Percentiles rank a stretch among this genome's conserved stretches.
Conservation (phyloP, 2,329 filamentous ascomycete genomes). For the Colletotrichum eremochloae region DNA sequence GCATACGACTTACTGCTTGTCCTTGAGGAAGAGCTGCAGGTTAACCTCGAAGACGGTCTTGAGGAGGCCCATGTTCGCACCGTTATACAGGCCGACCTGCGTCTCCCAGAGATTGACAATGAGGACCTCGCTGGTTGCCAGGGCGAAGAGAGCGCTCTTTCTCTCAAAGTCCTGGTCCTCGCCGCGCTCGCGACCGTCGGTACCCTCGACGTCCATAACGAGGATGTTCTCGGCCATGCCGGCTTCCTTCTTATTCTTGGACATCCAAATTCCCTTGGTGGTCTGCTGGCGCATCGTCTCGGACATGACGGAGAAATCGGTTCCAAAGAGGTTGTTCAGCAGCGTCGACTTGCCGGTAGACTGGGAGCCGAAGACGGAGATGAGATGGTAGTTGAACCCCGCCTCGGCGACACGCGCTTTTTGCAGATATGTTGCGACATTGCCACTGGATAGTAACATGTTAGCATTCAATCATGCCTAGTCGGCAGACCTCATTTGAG, state of each 20-base stretch:
- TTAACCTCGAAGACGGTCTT: constrained; percentile 99
- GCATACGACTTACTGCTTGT: constrained; percentile 78
- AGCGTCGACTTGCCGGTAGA: constrained; percentile 98
- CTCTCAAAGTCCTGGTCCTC: constrained; percentile 99
- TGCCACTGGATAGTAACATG: constrained; percentile 65
- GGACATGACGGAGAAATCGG: constrained; percentile 97
- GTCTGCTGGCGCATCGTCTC: constrained; percentile 95
- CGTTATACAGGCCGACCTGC: constrained; percentile 97
- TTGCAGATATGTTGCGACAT: constrained; percentile 85
- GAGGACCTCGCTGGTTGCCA: constrained; percentile 96
- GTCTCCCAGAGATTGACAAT: constrained; percentile 99
- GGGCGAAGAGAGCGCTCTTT: constrained; percentile 96
- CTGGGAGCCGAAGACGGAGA: constrained; percentile 98
- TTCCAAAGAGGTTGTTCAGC: constrained; percentile 95
- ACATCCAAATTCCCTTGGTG: constrained; percentile 99
- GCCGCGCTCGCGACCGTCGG: constrained; percentile 93
- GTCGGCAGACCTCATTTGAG: constrained; percentile 38
- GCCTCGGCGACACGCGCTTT: constrained; percentile 84
- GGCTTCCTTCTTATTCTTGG: constrained; percentile 85
- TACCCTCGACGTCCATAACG: constrained; percentile 99
- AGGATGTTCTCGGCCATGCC: constrained; percentile 96
- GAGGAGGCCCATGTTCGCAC: constrained; percentile 97
- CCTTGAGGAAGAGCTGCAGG: constrained; percentile 94
- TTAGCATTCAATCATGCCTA: constrained; percentile 4
- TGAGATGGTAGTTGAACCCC: constrained; percentile 99